A percentile compares a stretch with the other conserved stretches of the same genome.
Conservation (phyloP, 441 rosid genomes). For the Sinapis alba region DNA sequence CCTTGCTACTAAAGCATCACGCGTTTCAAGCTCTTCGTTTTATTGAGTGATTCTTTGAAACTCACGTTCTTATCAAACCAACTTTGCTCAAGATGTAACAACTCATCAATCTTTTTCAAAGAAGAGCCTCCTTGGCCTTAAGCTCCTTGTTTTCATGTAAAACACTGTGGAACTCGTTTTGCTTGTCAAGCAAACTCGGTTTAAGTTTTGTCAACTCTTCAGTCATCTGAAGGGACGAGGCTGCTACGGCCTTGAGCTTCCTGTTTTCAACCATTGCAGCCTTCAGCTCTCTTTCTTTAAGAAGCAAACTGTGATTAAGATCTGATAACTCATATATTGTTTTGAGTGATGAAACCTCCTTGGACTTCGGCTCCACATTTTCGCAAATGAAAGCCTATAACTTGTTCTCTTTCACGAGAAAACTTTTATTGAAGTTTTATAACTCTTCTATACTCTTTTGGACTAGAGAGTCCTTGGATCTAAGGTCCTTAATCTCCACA, state of each 20-base stretch:
- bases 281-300: slow-evolving; percentile 76
- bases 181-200: slow-evolving; percentile 70
- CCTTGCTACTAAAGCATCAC: slow-evolving; percentile 56
- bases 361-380: slow-evolving; percentile 33
- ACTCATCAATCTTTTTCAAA: slow-evolving; percentile 67
- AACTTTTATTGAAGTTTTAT: slow-evolving; percentile 4
- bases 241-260: slow-evolving; percentile 65
- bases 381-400: slow-evolving; percentile 22
- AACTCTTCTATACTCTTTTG: slow-evolving; percentile 33
- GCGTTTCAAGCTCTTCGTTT: slow-evolving; percentile 57
- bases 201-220: slow-evolving; percentile 73
- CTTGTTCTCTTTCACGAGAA: slow-evolving; percentile 26
- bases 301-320: slow-evolving; percentile 59
- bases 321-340: slow-evolving; percentile 39
- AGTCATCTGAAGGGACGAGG: slow-evolving; percentile 54
- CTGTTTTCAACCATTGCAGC: slow-evolving; percentile 60
- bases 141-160: slow-evolving; percentile 72
- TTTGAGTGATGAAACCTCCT: slow-evolving; percentile 27
- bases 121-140: slow-evolving; percentile 61
- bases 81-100: slow-evolving; percentile 60
- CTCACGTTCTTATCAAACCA: slow-evolving; percentile 73
- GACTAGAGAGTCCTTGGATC: slow-evolving; percentile 24
- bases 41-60: slow-evolving; percentile 56
- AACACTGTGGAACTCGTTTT: slow-evolving; percentile 64
- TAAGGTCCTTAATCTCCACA: slow-evolving; percentile 26